A percentile compares a stretch with the other conserved stretches of the same genome.
These are phyloP conservation scores for Gastrolobium bilobum DNA, from an alignment of 306 rosid genomes.

Conservation along the genomic window DNA sequence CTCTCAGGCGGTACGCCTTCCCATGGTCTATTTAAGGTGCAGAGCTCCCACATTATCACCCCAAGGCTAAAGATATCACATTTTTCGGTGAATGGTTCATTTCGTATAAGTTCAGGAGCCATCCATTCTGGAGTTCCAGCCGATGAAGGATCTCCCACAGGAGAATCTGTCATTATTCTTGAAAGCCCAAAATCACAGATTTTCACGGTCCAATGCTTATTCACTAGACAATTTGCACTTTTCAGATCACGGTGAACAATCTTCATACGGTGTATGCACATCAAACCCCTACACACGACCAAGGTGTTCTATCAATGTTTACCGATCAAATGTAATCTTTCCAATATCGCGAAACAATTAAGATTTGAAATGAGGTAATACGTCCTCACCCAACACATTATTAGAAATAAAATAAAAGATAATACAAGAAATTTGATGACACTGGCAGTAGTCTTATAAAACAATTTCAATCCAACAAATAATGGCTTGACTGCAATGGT, in stretches of 20 bases:
- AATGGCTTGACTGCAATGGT: conserved; percentile 18
- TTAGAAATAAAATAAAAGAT: background rate
- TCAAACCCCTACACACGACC: conserved; percentile 81
- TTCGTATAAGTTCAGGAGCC: conserved; percentile 99
- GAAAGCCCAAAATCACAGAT: conserved; percentile 99
- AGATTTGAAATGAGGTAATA: conserved; percentile 15
- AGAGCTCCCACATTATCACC: conserved; percentile 96
- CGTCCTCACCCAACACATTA: conserved; percentile 20
- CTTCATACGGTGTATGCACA: conserved; percentile 99
- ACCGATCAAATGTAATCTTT: conserved; percentile 41
- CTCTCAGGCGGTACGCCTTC: conserved; percentile 90
- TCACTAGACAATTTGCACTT: conserved; percentile 97
- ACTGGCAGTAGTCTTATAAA: conserved; percentile 7
- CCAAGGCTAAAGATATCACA: conserved; percentile 98
- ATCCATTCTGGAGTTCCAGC: conserved; percentile 99
- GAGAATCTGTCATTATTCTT: conserved; percentile 70
- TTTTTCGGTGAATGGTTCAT: conserved; percentile 93
- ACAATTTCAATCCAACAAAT: conserved; percentile 14
- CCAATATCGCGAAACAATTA: conserved; percentile 19
- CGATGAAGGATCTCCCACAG: conserved; percentile 76
- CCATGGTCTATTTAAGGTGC: conserved; percentile 94
- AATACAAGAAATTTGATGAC: conserved; percentile 10
- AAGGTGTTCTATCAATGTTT: conserved; percentile 47
- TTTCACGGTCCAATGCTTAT: conserved; percentile 94
- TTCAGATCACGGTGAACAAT: conserved; percentile 93